A percentile compares a stretch with the other conserved stretches of the same genome.
phyloP scores from a whole-genome alignment of 2,329 filamentous ascomycete genomes.

The Ophiostoma ips region DNA sequence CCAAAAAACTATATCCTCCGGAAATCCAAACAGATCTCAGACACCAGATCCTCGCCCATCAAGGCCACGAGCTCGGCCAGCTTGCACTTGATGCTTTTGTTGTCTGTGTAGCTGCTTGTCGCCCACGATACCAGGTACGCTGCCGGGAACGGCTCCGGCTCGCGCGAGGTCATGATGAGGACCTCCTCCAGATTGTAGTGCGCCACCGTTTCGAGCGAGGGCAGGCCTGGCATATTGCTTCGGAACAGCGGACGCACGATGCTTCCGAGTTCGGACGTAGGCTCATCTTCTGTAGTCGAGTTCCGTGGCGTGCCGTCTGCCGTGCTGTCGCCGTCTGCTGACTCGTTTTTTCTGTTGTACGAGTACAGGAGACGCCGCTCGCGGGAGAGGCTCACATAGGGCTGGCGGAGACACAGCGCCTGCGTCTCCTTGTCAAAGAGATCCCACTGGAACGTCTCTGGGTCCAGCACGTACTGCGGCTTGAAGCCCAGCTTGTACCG shows the following conservation, averaged over 20 bases:
- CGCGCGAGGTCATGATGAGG: slow-evolving; percentile 33
- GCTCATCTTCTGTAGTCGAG: too few relatives aligned
- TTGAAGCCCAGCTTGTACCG: slow-evolving; percentile 69
- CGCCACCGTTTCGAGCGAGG: slow-evolving; percentile 38
- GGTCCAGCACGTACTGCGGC: slow-evolving; percentile 62
- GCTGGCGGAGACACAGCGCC: slow-evolving; percentile 34
- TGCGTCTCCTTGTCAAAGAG: slow-evolving; percentile 39
- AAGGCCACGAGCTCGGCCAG: slow-evolving; percentile 55
- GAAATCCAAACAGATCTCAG: slow-evolving; percentile 45
- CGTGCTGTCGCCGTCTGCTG: neutral
- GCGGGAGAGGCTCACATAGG: slow-evolving; percentile 38
- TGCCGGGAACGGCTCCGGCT: slow-evolving; percentile 26
- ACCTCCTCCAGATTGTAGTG: slow-evolving; percentile 45
- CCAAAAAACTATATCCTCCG: slow-evolving; percentile 2
- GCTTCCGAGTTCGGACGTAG: too few relatives aligned
- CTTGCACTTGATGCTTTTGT: slow-evolving; percentile 40
- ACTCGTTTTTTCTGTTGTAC: neutral
- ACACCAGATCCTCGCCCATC: slow-evolving; percentile 45
- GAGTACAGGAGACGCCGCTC: slow-evolving; percentile 17
- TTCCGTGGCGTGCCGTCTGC: slow-evolving; percentile 4
- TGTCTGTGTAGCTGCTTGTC: slow-evolving; percentile 32
- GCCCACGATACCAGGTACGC: slow-evolving; percentile 48
- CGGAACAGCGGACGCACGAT: slow-evolving; percentile 34
- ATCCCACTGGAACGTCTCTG: slow-evolving; percentile 49
- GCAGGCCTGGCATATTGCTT: slow-evolving; percentile 53